Evolutionary conservation across 2,329 filamentous ascomycete genomes (phyloP).

Genomic region (Epicoccum sorghinum): DNA sequence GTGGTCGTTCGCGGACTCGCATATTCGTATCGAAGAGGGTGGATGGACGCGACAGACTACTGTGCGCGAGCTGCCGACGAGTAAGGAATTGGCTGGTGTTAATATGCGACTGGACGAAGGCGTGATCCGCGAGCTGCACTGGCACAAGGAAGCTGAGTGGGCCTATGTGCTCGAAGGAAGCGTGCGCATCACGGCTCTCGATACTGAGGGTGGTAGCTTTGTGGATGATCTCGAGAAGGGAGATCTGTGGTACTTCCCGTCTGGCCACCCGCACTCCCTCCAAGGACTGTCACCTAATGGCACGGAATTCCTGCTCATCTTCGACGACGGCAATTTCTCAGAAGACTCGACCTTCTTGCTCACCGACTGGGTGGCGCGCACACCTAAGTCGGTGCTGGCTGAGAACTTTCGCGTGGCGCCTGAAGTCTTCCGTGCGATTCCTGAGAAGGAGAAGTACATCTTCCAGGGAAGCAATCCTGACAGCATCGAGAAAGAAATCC

Average conservation of each 20-base stretch:
- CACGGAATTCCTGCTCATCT: constrained; percentile 68
- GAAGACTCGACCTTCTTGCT: constrained; percentile 74
- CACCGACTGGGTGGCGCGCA: constrained; percentile 76
- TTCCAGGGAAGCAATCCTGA: constrained; percentile 72
- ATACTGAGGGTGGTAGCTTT: constrained; percentile 77
- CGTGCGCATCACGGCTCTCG: constrained; percentile 74
- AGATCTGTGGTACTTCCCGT: constrained; percentile 82
- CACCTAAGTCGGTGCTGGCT: constrained; percentile 71
- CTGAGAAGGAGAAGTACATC: constrained; percentile 74
- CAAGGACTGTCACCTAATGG: constrained; percentile 73
- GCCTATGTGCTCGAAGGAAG: constrained; percentile 74
- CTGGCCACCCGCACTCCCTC: constrained; percentile 76
- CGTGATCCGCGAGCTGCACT: constrained; percentile 78
- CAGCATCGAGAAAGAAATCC: constrained; percentile 69
- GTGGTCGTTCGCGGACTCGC: constrained; percentile 62
- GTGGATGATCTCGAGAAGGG: constrained; percentile 78
- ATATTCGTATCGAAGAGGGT: constrained; percentile 65
- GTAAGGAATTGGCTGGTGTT: constrained; percentile 74
- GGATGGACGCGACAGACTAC: constrained; percentile 80
- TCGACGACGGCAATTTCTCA: constrained; percentile 65
- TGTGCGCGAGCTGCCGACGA: constrained; percentile 67
- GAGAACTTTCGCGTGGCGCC: constrained; percentile 78
- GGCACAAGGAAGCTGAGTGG: constrained; percentile 84
- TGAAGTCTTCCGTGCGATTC: constrained; percentile 72
- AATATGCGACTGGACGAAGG: constrained; percentile 78